Evolutionary conservation across 305 asterid genomes (phyloP).

Genomic region (Fraxinus angustifolia): DNA sequence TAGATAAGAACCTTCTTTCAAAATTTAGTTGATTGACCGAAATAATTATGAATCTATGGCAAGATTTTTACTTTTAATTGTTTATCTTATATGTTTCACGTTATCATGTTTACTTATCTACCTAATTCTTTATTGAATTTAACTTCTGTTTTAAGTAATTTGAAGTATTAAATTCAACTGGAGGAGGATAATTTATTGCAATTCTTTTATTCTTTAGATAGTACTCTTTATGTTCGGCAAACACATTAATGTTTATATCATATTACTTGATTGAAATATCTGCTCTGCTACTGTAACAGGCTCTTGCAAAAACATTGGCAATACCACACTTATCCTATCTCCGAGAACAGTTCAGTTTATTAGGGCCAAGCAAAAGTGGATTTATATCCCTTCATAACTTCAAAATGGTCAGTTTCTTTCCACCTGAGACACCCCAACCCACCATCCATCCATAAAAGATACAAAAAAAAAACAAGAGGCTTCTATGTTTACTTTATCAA

Average conservation of each 20-base stretch:
- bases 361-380: slow-evolving; percentile 54
- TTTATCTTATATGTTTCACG: neutral
- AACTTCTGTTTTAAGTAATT: neutral
- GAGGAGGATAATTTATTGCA: neutral
- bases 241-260: neutral
- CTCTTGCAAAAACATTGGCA: slow-evolving; percentile 46
- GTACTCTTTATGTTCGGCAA: neutral
- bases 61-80: neutral
- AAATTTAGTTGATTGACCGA: neutral
- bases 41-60: neutral
- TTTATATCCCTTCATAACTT: slow-evolving; percentile 39
- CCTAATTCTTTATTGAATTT: neutral
- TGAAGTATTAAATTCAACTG: neutral
- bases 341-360: slow-evolving; percentile 41
- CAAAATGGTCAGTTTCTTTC: slow-evolving; percentile 30
- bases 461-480: neutral
- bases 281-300: slow-evolving; percentile 30
- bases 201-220: neutral
- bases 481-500: neutral
- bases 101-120: neutral
- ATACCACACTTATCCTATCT: slow-evolving; percentile 43
- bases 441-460: neutral
- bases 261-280: neutral
- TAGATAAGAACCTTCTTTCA: neutral
- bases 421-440: neutral